Evolutionary conservation across 2,329 filamentous ascomycete species (phyloP).

Genomic region (Cordyceps cateniannulata): DNA sequence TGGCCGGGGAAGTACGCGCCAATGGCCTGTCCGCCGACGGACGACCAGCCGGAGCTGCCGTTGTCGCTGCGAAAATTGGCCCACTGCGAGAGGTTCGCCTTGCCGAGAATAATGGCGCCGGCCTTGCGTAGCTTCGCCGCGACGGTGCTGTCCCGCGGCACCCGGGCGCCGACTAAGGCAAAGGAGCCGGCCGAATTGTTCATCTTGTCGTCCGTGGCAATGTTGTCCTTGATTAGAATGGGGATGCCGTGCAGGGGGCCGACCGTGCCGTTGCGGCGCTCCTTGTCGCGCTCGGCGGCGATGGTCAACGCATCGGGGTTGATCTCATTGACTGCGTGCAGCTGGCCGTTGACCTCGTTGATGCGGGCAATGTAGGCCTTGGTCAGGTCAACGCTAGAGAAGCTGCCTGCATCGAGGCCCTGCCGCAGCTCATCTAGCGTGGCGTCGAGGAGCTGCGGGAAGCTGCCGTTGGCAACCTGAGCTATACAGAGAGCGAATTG

Average conservation of each 20-base stretch:
- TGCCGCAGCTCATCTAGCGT: conserved; percentile 21
- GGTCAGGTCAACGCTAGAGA: conserved; percentile 26
- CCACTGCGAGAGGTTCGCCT: conserved; percentile 58
- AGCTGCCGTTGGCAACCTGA: not conserved
- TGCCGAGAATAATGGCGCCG: conserved; percentile 57
- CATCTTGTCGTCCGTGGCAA: conserved; percentile 53
- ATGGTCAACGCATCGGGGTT: conserved; percentile 29
- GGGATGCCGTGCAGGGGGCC: conserved; percentile 54
- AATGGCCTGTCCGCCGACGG: conserved; percentile 54
- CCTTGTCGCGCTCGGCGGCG: conserved; percentile 23
- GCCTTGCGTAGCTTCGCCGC: conserved; percentile 51
- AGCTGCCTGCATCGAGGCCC: conserved; percentile 20
- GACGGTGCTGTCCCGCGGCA: conserved; percentile 49
- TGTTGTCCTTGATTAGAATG: conserved; percentile 58
- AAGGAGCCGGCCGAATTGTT: conserved; percentile 56
- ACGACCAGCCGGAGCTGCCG: conserved; percentile 56
- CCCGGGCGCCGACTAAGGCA: conserved; percentile 47
- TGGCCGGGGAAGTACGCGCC: conserved; percentile 55
- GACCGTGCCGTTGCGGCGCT: conserved; percentile 15
- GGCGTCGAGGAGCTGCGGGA: conserved; percentile 8
- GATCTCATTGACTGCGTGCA: conserved; percentile 26
- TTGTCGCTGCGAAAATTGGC: conserved; percentile 53
- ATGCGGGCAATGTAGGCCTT: conserved; percentile 28
- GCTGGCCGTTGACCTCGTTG: conserved; percentile 21
- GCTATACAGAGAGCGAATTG: not conserved